A percentile compares a stretch with the other conserved stretches of the same genome.
Conservation (phyloP, 2,329 filamentous ascomycete species). For the Penicillium sp. region DNA sequence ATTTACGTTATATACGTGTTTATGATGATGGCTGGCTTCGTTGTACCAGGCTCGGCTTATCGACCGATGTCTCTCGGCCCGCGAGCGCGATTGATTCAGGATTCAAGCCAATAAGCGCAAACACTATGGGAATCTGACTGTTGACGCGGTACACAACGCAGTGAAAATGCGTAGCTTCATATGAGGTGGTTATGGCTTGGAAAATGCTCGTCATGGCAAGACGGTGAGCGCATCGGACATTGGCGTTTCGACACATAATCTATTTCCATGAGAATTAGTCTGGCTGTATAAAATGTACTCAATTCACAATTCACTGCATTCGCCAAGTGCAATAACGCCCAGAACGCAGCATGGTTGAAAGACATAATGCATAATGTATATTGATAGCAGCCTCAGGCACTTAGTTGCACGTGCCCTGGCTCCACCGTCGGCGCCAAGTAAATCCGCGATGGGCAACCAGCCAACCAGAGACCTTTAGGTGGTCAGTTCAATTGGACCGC, state of each 20-base stretch:
- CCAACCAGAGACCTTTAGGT: conserved; percentile 25
- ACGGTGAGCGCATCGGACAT: neutral
- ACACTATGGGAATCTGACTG: neutral
- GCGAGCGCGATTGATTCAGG: neutral
- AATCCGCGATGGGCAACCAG: conserved; percentile 20
- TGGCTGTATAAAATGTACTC: neutral
- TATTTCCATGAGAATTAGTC: too few species aligned
- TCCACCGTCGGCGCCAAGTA: conserved; percentile 23
- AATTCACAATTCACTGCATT: neutral
- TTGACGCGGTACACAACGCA: neutral
- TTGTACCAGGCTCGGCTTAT: too few species aligned
- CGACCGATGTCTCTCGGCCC: neutral
- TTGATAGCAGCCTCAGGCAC: neutral
- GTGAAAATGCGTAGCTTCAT: neutral
- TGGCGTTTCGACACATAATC: too few species aligned
- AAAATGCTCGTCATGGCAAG: neutral
- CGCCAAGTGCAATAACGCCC: too few species aligned
- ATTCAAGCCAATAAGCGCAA: neutral
- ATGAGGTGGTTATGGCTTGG: neutral
- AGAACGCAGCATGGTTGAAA: neutral
- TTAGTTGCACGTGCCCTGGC: conserved; percentile 12
- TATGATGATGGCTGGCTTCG: neutral
- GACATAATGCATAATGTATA: neutral
- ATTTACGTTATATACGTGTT: neutral
- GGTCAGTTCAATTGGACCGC: conserved; percentile 25